Evolutionary conservation across 2,329 filamentous ascomycete genomes (phyloP), one percentile per base, ranked within the genome.

Genomic region (Aspergillus alliaceus): DNA sequence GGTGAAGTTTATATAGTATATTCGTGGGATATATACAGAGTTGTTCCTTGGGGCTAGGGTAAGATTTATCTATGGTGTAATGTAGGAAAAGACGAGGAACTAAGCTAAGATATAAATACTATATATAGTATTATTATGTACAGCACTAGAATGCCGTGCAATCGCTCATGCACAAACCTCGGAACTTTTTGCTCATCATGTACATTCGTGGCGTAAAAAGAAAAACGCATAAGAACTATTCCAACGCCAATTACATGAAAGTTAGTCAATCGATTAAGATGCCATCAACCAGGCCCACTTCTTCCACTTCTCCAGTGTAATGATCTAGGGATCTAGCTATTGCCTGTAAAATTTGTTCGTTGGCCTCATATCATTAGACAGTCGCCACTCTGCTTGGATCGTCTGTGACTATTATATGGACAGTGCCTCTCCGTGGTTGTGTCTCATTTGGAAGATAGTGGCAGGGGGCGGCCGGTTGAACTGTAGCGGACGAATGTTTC

Each of bases 401-500:
- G 37, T 71, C 66, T n/a, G 66, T 68, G 31, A 74, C 67, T 39
- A 67, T 55, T 9, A 74, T 70, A 53, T 69, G 66, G 14, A 73
- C 59, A 7, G 61, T 58, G 35, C 72, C 63, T 25, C 66, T 66
- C 6, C 55, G 58, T 8, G 59, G 42, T 29, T 61, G 60, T 15
- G 63, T 55, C 5, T 64, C 55, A 50, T 62, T 49, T 7, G 60
- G 47, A 34, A 55, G 37, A 39, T 65, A 66, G 35, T 63, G 64
- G 53, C 71, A 75, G 27, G 64, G 66, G 1, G 69, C 65, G 18
- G 70, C 69, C 5, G 76, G 63, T 22, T 74, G 66, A 18, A 81
- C 69, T 5, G 69, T 72, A 4, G 73, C 72, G 6, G 64, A 72
- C 15, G 75, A 71, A 55, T 77, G 73, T 52, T 77, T 80, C 59